Conservation (phyloP, 129 eudicot species). For the Sambucus nigra region DNA sequence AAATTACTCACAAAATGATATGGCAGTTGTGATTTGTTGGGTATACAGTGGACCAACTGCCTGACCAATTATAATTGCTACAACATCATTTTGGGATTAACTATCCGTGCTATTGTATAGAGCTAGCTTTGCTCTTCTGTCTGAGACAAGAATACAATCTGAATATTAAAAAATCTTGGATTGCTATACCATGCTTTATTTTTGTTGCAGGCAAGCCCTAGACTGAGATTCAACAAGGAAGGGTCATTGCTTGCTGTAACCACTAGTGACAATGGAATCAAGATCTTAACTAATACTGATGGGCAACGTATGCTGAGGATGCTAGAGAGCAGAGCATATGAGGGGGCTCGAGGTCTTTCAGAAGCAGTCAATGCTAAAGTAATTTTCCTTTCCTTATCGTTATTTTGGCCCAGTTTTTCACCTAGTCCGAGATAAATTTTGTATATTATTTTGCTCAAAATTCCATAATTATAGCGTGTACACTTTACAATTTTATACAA, state of each 20-base stretch:
- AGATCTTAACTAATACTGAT: conserved; percentile 65
- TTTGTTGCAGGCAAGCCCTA: conserved; percentile 58
- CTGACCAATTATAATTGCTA: neutral
- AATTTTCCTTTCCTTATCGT: conserved; percentile 10
- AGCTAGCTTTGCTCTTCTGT: too few relatives aligned
- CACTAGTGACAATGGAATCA: conserved; percentile 68
- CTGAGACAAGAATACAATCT: neutral
- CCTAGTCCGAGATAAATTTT: too few relatives aligned
- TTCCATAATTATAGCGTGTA: too few relatives aligned
- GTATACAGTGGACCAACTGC: neutral
- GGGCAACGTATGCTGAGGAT: too few relatives aligned
- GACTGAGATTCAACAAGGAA: conserved; percentile 82
- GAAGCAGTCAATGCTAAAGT: conserved; percentile 58
- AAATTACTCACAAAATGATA: neutral
- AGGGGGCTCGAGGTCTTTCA: conserved; percentile 48
- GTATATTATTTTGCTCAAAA: too few relatives aligned
- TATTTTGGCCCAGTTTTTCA: too few relatives aligned
- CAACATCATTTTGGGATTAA: too few relatives aligned
- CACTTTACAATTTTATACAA: too few relatives aligned
- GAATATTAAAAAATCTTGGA: neutral
- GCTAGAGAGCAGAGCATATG: conserved; percentile 57
- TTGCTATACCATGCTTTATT: neutral
- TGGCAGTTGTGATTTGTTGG: neutral
- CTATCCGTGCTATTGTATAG: too few relatives aligned
- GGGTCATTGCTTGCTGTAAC: conserved; percentile 91